These are phyloP conservation scores for Violaceomyces palustris DNA, from an alignment of 1,284 basidiomycete genomes.

Conservation along the genomic window DNA sequence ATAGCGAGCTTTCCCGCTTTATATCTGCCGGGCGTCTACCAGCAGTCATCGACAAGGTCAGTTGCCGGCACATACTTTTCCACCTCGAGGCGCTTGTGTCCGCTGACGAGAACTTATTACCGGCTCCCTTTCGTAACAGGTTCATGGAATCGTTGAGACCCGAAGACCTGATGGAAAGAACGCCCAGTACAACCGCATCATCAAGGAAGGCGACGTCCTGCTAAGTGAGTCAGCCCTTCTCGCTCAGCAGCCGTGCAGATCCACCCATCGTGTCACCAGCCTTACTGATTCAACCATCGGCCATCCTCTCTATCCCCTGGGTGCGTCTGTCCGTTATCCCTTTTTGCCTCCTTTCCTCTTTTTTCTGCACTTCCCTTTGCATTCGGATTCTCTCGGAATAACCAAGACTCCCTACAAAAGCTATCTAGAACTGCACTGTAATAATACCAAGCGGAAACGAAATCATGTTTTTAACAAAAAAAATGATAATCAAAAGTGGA, in stretches of 20 bases:
- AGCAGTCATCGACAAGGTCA: slow-evolving; percentile 90
- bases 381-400: background rate
- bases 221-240: slow-evolving; percentile 59
- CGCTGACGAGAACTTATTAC: background rate
- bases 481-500: too few relatives aligned
- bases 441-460: background rate
- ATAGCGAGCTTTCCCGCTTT: slow-evolving; percentile 75
- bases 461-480: too few relatives aligned
- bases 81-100: too few relatives aligned
- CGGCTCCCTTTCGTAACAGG: background rate
- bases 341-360: background rate
- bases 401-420: slow-evolving; percentile 50
- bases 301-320: too few relatives aligned
- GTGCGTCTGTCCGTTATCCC: too few relatives aligned
- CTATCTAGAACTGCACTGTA: slow-evolving; percentile 50
- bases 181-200: slow-evolving; percentile 81
- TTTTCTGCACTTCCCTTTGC: background rate
- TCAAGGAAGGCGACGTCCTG: slow-evolving; percentile 81
- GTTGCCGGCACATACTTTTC: too few relatives aligned
- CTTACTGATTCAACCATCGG: background rate
- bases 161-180: slow-evolving; percentile 77
- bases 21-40: slow-evolving; percentile 85
- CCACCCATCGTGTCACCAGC: background rate
- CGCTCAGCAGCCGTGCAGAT: background rate
- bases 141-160: slow-evolving; percentile 83